Conservation (phyloP, 495 filamentous ascomycete species). For the Mycothermus thermophilus region DNA sequence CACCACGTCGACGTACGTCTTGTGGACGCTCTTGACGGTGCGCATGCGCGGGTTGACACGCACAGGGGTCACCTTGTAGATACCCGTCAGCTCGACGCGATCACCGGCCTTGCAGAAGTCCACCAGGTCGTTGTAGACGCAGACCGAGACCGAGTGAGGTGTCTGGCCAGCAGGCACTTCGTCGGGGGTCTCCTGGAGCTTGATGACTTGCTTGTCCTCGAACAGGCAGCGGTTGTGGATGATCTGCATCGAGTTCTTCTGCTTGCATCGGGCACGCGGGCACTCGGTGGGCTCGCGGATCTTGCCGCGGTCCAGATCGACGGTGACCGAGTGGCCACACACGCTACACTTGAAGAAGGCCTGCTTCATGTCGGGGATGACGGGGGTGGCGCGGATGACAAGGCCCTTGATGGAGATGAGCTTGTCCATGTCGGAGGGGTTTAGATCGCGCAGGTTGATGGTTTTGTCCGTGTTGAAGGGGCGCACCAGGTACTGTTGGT, state of each 20-base stretch:
- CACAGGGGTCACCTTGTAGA: slow-evolving; percentile 88
- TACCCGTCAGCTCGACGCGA: slow-evolving; percentile 87
- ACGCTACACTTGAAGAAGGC: slow-evolving; percentile 91
- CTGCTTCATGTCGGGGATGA: slow-evolving; percentile 93
- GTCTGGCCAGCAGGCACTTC: slow-evolving; percentile 89
- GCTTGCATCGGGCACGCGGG: slow-evolving; percentile 68
- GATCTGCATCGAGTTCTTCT: slow-evolving; percentile 93
- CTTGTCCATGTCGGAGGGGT: slow-evolving; percentile 93
- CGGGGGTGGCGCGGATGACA: slow-evolving; percentile 87
- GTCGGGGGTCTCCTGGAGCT: slow-evolving; percentile 95
- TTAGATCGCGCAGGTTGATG: slow-evolving; percentile 88
- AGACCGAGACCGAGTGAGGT: slow-evolving; percentile 94
- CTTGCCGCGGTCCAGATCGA: slow-evolving; percentile 86
- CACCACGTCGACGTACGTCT: slow-evolving; percentile 90
- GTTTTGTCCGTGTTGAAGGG: slow-evolving; percentile 79
- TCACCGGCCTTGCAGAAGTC: slow-evolving; percentile 98
- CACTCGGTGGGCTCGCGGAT: slow-evolving; percentile 91
- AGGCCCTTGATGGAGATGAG: slow-evolving; percentile 91
- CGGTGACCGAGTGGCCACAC: slow-evolving; percentile 79
- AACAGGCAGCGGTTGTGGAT: slow-evolving; percentile 93
- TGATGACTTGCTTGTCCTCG: slow-evolving; percentile 96
- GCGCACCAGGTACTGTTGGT: slow-evolving; percentile 68
- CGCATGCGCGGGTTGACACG: slow-evolving; percentile 90
- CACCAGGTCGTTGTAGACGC: slow-evolving; percentile 91
- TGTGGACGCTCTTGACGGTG: slow-evolving; percentile 86